phyloP scores from a whole-genome alignment of 805 yeast species.

The Candida railenensis region DNA sequence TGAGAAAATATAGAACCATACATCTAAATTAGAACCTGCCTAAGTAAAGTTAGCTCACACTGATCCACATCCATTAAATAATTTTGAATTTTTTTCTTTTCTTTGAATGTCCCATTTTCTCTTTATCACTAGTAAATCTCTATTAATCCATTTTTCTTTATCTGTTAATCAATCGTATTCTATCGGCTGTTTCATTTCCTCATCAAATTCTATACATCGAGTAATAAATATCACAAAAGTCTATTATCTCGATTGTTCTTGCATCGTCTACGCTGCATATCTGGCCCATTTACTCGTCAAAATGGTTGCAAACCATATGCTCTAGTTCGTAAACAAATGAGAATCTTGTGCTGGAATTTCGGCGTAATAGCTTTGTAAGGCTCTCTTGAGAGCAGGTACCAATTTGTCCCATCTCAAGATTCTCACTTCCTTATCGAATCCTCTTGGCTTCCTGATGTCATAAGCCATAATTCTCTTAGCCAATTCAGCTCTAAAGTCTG shows the following conservation, averaged over 20 bases:
- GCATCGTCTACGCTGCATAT: background rate
- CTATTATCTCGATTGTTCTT: too few species aligned
- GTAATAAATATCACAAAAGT: too few species aligned
- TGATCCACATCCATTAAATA: background rate
- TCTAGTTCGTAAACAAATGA: constrained; percentile 6
- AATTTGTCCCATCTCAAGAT: constrained; percentile 61
- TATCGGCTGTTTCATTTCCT: background rate
- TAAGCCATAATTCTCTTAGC: constrained; percentile 68
- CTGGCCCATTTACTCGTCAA: background rate
- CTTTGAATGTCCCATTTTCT: background rate
- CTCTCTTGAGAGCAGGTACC: constrained; percentile 59
- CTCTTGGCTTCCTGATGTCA: constrained; percentile 61
- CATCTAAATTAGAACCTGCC: background rate
- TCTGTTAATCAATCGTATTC: background rate
- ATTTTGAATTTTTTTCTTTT: background rate
- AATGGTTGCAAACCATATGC: background rate
- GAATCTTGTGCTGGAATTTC: constrained; percentile 44
- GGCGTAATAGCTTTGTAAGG: constrained; percentile 63
- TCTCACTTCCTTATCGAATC: constrained; percentile 67
- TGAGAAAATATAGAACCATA: too few species aligned
- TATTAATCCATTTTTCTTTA: background rate
- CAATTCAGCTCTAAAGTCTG: constrained; percentile 48
- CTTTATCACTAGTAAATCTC: background rate
- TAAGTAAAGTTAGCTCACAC: background rate
- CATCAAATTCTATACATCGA: background rate